Conservation (phyloP, 169 alveolate genomes). For the Eimeria brunetti region DNA sequence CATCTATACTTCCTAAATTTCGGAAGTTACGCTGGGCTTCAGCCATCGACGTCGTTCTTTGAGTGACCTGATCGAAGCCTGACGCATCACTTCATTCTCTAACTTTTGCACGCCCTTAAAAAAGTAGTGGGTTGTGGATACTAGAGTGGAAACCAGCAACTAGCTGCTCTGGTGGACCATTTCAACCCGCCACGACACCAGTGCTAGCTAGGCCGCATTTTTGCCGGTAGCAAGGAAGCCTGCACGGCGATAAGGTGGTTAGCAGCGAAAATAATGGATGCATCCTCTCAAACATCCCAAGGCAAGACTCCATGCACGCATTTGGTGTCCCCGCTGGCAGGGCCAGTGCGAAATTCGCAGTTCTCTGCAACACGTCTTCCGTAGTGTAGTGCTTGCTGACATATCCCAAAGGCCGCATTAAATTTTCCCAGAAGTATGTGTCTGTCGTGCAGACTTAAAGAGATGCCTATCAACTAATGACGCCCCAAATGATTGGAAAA, state of each 20-base stretch:
- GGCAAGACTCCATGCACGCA: neutral
- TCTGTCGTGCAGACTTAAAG: neutral
- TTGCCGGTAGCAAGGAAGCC: constrained; percentile 11
- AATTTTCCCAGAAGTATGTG: neutral
- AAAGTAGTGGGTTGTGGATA: neutral
- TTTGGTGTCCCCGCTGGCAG: neutral
- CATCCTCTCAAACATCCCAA: constrained; percentile 19
- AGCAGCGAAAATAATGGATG: constrained; percentile 9
- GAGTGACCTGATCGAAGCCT: neutral
- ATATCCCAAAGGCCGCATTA: neutral
- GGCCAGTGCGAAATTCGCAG: neutral
- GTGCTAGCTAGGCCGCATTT: neutral
- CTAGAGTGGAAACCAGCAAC: neutral
- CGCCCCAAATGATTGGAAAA: neutral
- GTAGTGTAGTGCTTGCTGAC: neutral
- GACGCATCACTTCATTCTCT: neutral
- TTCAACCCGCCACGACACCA: neutral
- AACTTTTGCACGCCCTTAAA: neutral
- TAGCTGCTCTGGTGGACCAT: neutral
- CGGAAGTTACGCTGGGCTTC: neutral
- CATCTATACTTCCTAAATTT: constrained; percentile 1
- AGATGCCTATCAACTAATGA: constrained; percentile 26
- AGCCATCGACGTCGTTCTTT: neutral
- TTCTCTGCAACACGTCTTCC: neutral
- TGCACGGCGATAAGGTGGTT: neutral